phyloP scores from a whole-genome alignment of 2,329 filamentous ascomycete genomes.

The Sarocladium kiliense region DNA sequence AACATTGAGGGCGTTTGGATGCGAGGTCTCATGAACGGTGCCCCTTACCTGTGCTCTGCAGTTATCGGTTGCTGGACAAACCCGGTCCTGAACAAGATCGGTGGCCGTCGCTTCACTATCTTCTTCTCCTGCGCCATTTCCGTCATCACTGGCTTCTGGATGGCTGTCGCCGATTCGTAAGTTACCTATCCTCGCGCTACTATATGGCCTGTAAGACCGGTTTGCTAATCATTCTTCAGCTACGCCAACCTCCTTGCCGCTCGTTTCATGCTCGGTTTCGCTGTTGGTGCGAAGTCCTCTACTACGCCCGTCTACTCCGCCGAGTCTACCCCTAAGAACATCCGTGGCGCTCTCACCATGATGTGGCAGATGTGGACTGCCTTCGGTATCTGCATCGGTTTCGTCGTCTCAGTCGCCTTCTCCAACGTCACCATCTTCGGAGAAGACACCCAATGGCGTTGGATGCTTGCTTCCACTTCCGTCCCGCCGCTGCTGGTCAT shows the following conservation, averaged over 20 bases:
- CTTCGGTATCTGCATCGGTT: constrained; percentile 35
- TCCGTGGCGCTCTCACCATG: constrained; percentile 33
- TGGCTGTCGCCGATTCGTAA: constrained; percentile 51
- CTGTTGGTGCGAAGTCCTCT: constrained; percentile 30
- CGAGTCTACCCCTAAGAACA: constrained; percentile 31
- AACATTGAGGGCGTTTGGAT: constrained; percentile 35
- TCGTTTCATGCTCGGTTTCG: constrained; percentile 30
- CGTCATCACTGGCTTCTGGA: constrained; percentile 44
- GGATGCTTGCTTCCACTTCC: constrained; percentile 45
- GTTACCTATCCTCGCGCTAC: constrained; percentile 26
- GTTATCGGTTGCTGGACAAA: constrained; percentile 29
- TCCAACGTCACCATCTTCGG: constrained; percentile 26
- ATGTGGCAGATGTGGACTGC: constrained; percentile 31
- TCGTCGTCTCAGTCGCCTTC: constrained; percentile 29
- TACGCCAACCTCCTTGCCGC: constrained; percentile 23
- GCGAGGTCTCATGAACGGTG: constrained; percentile 49
- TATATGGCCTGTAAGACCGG: not conserved
- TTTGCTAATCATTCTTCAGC: not conserved
- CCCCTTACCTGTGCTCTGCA: constrained; percentile 48
- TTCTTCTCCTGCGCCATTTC: constrained; percentile 56
- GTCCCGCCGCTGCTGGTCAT: constrained; percentile 47
- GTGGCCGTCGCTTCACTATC: constrained; percentile 60
- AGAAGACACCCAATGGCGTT: constrained; percentile 24
- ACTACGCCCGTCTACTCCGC: constrained; percentile 30
- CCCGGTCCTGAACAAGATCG: constrained; percentile 49